Base-by-base conservation (phyloP, 2,329 filamentous ascomycete genomes). In the Lecanicillium sp. region DNA sequence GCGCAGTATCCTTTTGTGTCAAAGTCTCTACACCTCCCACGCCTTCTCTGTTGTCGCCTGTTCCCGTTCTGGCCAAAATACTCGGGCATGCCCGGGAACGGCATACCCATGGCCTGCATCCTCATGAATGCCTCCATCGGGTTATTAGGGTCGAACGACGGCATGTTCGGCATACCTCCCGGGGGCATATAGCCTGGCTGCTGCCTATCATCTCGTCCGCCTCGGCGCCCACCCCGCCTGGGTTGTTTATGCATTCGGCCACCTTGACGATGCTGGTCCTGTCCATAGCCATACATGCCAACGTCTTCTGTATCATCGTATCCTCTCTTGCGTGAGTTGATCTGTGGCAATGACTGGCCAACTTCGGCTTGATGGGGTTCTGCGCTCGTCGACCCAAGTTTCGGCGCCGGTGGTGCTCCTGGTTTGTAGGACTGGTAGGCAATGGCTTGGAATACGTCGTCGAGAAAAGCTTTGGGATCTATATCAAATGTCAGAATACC, bases 1-100 rank as follows among this genome's bases (percentile, higher is more conserved):
- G 77, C 70, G 52, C 85, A 89, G 50, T 74, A 85, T 0, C 85
- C 85, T 48, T 84, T 84, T 2, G 64, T 74, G 42, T 86, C 81
- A 49, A 83, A 87, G 55, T 86, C 80, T 41, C 73, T 68, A 52
- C 84, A 89, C 42, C 75, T 68, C 41, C 67, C 58, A 45, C 60
- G 65, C 35, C 57, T 63, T 41, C 60, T 62, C 29, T 52, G 53
- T 29, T 54, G 51, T 11, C 38, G 43, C 11, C 22, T 25, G 22
- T 25, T 25, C 7, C 22, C 22, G 13, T 43, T 44, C 18, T 49
- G 46, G 15, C 57, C 50, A 48, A 60, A 45, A 56, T 65, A 49
- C 41, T 64, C 60, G 51, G 65, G 58, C 48, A 75, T 59, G 3
- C 46, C 48, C 4, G 57, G 49, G 33, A 54, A 57, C 3, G 64